These are phyloP conservation scores for Suhomyces anneliseae DNA, from an alignment of 1,139 yeast species.

Conservation along the genomic window DNA sequence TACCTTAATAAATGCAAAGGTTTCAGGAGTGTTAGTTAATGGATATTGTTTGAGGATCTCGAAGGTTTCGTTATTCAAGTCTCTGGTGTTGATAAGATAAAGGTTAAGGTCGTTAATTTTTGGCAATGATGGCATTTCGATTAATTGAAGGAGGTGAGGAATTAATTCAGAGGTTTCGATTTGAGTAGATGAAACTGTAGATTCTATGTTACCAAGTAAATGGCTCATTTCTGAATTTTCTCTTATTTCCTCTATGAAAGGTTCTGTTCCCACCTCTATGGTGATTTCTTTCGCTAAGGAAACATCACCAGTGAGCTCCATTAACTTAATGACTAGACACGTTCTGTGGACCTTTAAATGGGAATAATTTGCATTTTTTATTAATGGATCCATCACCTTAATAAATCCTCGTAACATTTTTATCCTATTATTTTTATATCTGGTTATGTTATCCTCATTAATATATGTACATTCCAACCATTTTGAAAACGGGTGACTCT, in stretches of 20 bases:
- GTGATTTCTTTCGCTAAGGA: not conserved
- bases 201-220: not conserved
- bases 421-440: slow-evolving; percentile 18
- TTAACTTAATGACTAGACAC: slow-evolving; percentile 11
- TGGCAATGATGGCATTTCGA: not conserved
- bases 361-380: slow-evolving; percentile 3
- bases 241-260: slow-evolving; percentile 8
- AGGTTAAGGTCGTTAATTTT: slow-evolving; percentile 5
- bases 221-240: not conserved
- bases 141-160: not conserved
- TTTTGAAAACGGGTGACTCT: slow-evolving; percentile 20
- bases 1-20: slow-evolving; percentile 8
- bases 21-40: slow-evolving; percentile 3
- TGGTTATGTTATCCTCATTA: slow-evolving; percentile 9
- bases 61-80: slow-evolving; percentile 4
- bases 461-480: slow-evolving; percentile 24
- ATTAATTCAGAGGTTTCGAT: not conserved
- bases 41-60: slow-evolving; percentile 5
- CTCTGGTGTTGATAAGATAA: slow-evolving; percentile 1
- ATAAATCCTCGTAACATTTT: slow-evolving; percentile 29
- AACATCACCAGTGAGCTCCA: slow-evolving; percentile 6
- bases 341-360: slow-evolving; percentile 3
- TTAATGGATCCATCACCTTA: slow-evolving; percentile 17
- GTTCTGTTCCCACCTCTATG: not conserved
- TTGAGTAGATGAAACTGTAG: not conserved